phyloP scores from a whole-genome alignment of 371 early-diverging fungal genomes.

The Chytridium lagenaria region DNA sequence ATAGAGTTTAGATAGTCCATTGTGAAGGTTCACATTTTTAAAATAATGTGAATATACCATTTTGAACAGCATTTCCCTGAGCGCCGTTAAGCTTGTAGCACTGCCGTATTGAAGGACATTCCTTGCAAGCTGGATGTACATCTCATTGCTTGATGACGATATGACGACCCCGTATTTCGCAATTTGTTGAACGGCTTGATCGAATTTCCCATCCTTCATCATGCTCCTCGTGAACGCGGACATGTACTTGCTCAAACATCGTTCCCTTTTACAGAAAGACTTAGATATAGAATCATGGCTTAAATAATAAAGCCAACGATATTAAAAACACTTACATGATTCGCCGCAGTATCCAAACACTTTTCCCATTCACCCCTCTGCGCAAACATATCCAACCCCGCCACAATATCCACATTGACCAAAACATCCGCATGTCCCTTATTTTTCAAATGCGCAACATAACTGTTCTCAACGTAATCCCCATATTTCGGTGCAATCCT shows the following conservation, averaged over 20 bases:
- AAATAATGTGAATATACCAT: too few relatives aligned
- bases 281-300: too few relatives aligned
- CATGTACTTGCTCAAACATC: slow-evolving; percentile 55
- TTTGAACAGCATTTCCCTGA: slow-evolving; percentile 58
- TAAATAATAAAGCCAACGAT: neutral
- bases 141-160: slow-evolving; percentile 35
- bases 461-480: slow-evolving; percentile 57
- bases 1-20: slow-evolving; percentile 21
- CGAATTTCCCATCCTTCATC: slow-evolving; percentile 49
- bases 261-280: slow-evolving; percentile 17
- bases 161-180: slow-evolving; percentile 49
- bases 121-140: slow-evolving; percentile 43
- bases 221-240: slow-evolving; percentile 36
- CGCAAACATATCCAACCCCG: slow-evolving; percentile 57
- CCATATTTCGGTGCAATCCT: slow-evolving; percentile 50
- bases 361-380: slow-evolving; percentile 65
- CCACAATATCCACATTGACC: slow-evolving; percentile 53
- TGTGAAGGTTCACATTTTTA: slow-evolving; percentile 1
- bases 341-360: slow-evolving; percentile 57
- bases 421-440: slow-evolving; percentile 56
- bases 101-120: slow-evolving; percentile 39
- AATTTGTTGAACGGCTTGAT: slow-evolving; percentile 43
- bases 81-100: slow-evolving; percentile 33
- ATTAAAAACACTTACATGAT: slow-evolving; percentile 33
- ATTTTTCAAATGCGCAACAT: slow-evolving; percentile 56